Evolutionary conservation across 2,329 filamentous ascomycete species (phyloP), one percentile per base, ranked within the genome.

Genomic region (Beauveria sp.): DNA sequence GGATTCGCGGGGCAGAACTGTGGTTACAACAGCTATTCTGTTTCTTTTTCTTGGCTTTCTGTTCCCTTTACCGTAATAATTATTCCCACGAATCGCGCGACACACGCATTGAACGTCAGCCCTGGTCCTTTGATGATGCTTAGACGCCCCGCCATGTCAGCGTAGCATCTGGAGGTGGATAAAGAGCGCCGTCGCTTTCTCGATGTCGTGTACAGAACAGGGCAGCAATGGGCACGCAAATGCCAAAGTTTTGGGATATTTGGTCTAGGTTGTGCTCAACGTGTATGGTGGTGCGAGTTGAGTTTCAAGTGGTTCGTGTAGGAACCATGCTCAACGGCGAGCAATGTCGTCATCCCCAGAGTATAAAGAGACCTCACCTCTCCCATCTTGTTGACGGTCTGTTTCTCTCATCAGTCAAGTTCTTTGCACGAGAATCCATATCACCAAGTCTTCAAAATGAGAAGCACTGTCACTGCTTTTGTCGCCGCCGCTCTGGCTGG

Each of bases 391-490:
- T 1, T 8, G 14, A 22, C 22, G 22, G 4, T 16, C n/a, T 46
- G 1, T n/a, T 16, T 9, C 28, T 26, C 20, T 44, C 34, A 48
- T 48, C 22, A 24, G 48, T n/a, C 24, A 12, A 55, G 41, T 34
- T 55, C 30, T 48, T 34, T 43, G 34, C 51, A 50, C 51, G 22
- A 7, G 28, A 54, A n/a, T 12, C n/a, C 20, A 44, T 6, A 22
- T n/a, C 9, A 16, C 7, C 34, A 59, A 24, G 22, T 26, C 44
- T n/a, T 60, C 55, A 59, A 52, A n/a, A 67, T 66, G 62, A 65
- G 53, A 62, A 66, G 20, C 43, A 63, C 61, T 56, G 56, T 54
- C 57, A 55, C 62, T 58, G 48, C 62, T 58, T 57, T 59, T 47
- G 48, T 61, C 41, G 59, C 28, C 37, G 58, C 59, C 44, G 54